A percentile compares a stretch with the other conserved stretches of the same genome.
phyloP scores from a whole-genome alignment of 78 protist species.

The Isochrysis galbana region DNA sequence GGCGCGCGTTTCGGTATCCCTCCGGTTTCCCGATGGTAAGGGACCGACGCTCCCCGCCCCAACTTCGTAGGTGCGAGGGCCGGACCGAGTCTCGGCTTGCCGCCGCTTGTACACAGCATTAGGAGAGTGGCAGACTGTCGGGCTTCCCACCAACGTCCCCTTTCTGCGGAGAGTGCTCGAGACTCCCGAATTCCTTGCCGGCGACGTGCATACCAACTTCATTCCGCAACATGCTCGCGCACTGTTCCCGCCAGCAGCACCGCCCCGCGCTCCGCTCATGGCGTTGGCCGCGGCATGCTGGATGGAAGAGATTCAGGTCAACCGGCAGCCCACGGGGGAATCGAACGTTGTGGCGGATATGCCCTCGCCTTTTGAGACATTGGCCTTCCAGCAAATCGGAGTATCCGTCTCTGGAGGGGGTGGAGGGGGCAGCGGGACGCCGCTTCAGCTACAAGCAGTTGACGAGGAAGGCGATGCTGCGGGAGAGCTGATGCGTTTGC shows the following conservation, averaged over 20 bases:
- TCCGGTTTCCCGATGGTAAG: no score
- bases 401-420: background rate
- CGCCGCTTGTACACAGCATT: background rate
- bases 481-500: background rate
- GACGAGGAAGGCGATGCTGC: background rate
- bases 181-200: background rate
- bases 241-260: background rate
- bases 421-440: background rate
- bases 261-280: background rate
- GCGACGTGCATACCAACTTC: background rate
- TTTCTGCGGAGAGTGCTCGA: background rate
- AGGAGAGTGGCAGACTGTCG: background rate
- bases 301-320: background rate
- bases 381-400: background rate
- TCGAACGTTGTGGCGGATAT: background rate
- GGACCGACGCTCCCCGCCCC: no score
- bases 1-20: no score
- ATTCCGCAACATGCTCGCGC: background rate
- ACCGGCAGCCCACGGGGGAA: no score
- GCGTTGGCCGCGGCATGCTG: background rate
- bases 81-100: background rate
- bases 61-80: no score
- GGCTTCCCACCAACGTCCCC: constrained; percentile 10
- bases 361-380: background rate
- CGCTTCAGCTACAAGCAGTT: background rate